Evolutionary conservation across 1,139 yeast species (phyloP), one percentile per base, ranked within the genome.

Genomic region (Protomyces lactucae-debilis): DNA sequence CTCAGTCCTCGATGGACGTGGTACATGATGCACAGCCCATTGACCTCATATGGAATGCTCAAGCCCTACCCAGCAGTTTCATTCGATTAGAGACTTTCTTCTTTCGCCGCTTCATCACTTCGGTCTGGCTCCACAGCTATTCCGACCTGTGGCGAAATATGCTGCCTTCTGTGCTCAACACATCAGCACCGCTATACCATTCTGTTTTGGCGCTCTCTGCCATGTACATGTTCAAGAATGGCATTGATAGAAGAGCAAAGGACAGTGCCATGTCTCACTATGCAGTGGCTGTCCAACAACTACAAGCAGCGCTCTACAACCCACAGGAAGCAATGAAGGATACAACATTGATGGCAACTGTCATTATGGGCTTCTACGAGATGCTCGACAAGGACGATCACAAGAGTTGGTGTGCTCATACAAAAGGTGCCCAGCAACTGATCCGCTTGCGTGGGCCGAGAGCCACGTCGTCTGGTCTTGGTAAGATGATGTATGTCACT

Each of bases 151-250:
- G 63, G 63, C 25, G 46, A 28, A 37, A 25, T 12, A 23, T 40
- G 36, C 53, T 59, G 36, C 63, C 63, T 10, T 14, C 16, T 16
- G 43, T 59, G 18, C 32, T 59, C 16, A 37, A 52, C 52, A 16
- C 43, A 14, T 59, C 57, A 16, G 43, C 63, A 21, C 61, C 69
- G 1, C 60, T 67, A 16, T 61, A 66, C 46, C 67, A 66, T 45
- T 66, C 69, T 16, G 61, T 67, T 8, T 52, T 67, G 46, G 67
- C 67, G 6, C 45, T 66, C 25, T 64, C 69, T 35, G 69, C 69
- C 1, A 18, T 61, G 48, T 66, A 54, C 55, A 65, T 66, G 55
- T 53, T 57, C 10, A 64, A 52, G 43, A 52, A 18, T 6, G 63
- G 45, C 43, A 40, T 14, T 14, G 40, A 52, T 23, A 28, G 32